Base-by-base conservation (phyloP, 1,284 basidiomycete genomes). In the Ustilago cynodontis region DNA sequence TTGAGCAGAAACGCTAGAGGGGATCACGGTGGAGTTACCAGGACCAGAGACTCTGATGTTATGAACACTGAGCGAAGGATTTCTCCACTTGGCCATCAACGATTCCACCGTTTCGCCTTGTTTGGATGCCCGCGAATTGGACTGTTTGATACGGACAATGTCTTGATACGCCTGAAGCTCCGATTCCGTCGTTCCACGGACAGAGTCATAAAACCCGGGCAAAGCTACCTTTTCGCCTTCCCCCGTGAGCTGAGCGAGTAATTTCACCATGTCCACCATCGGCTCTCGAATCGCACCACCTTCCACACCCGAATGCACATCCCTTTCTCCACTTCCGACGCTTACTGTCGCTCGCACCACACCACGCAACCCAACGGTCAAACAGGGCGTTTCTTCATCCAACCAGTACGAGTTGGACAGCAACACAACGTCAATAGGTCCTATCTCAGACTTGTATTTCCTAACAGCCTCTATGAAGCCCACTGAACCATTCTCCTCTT, bases 351-450 rank as follows among this genome's bases (percentile, higher is more conserved):
- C 93, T 81, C 93, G 93, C 0, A 98, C 91, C 2, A 99, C 96
- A 0, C 96, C 96, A 55, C 96, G 90, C 76, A 98, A 88, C 2
- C 96, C 96, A 82, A 97, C 96, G 0, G 95, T 98, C 65, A 98
- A 92, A 83, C 95, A 98, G 0, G 96, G 95, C n/a, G 91, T 91
- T 71, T 93, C 91, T 81, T 98, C 94, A 33, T 93, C 93, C 75
- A 98, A 93, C 95, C 96, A 99, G 18, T 94, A 96, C 35, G 95
- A 98, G 85, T 99, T 99, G 80, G 87, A 88, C 20, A 77, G 65
- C 16, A 82, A 63, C 28, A 86, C 65, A 9, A 80, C 79, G 54
- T 84, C 82, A 49, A 84, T 78, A 7, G 37, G 29, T 24, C 83
- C 83, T 14, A 84, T 72, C 24, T 79, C 67, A n/a, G 58, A 54